Conservation (phyloP, 2,329 filamentous ascomycete species). For the Cladorrhinum sp. region DNA sequence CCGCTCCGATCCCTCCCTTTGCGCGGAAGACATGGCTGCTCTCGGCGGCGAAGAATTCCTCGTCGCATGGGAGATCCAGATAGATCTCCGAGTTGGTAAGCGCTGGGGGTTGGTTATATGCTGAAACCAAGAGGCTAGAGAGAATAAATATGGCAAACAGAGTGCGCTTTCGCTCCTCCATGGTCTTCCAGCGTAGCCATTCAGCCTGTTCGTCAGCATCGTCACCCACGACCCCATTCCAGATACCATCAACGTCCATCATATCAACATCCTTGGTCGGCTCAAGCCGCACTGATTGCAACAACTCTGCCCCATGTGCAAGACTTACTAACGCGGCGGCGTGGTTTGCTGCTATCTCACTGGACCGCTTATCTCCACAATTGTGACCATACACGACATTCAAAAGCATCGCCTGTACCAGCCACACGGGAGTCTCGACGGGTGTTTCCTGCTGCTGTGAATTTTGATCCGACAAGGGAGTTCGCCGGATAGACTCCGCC, state of each 20-base stretch:
- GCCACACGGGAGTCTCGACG: slow-evolving; percentile 81
- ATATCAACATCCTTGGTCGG: slow-evolving; percentile 50
- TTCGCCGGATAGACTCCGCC: slow-evolving; percentile 52
- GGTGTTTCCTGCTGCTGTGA: slow-evolving; percentile 55
- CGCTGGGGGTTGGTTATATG: slow-evolving; percentile 88
- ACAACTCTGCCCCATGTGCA: slow-evolving; percentile 79
- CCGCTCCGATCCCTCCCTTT: slow-evolving; percentile 67
- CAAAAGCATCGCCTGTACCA: slow-evolving; percentile 94
- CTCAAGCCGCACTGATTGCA: slow-evolving; percentile 45
- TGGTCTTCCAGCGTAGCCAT: slow-evolving; percentile 85
- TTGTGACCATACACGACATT: slow-evolving; percentile 96
- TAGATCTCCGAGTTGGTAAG: slow-evolving; percentile 92
- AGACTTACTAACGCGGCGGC: slow-evolving; percentile 88
- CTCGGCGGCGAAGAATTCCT: slow-evolving; percentile 84
- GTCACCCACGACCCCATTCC: slow-evolving; percentile 41
- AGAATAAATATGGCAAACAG: slow-evolving; percentile 88
- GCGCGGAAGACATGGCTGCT: slow-evolving; percentile 77
- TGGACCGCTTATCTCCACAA: slow-evolving; percentile 84
- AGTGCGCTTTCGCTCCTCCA: slow-evolving; percentile 89
- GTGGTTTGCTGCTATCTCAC: slow-evolving; percentile 89
- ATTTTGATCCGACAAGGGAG: slow-evolving; percentile 45
- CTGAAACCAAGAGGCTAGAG: slow-evolving; percentile 85
- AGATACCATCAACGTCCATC: slow-evolving; percentile 52
- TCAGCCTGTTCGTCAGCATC: slow-evolving; percentile 62
- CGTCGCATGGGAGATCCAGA: slow-evolving; percentile 86